These are phyloP conservation scores for Clarireedia homoeocarpa DNA, from an alignment of 2,329 filamentous ascomycete genomes.

Conservation along the genomic window DNA sequence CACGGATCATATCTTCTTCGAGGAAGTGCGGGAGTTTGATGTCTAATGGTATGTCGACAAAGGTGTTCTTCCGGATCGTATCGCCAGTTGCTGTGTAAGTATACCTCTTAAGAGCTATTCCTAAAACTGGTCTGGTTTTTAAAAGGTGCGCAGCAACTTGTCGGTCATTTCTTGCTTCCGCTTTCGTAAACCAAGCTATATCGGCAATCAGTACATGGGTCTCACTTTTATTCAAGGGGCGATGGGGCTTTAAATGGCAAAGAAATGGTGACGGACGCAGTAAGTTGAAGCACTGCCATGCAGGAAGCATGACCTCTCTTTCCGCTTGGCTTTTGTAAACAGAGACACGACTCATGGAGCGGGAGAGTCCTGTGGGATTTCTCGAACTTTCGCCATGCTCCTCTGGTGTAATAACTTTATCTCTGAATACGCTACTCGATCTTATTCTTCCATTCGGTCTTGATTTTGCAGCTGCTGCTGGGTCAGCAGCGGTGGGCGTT, in stretches of 20 bases:
- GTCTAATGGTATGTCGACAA: slow-evolving; percentile 85
- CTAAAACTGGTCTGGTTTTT: slow-evolving; percentile 73
- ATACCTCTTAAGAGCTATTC: slow-evolving; percentile 90
- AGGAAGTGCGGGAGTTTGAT: slow-evolving; percentile 83
- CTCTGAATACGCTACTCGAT: slow-evolving; percentile 49
- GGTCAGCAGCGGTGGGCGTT: slow-evolving; percentile 18
- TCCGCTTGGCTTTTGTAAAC: neutral
- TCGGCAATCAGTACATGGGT: slow-evolving; percentile 29
- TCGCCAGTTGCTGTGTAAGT: slow-evolving; percentile 62
- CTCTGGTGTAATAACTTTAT: slow-evolving; percentile 45
- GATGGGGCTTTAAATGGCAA: slow-evolving; percentile 15
- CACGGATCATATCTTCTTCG: slow-evolving; percentile 60
- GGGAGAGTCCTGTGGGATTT: neutral
- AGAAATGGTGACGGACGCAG: slow-evolving; percentile 57
- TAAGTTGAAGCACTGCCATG: slow-evolving; percentile 37
- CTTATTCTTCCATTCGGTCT: slow-evolving; percentile 17
- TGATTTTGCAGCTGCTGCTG: slow-evolving; percentile 14
- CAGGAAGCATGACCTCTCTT: neutral
- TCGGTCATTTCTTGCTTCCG: slow-evolving; percentile 55
- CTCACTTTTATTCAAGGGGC: slow-evolving; percentile 4
- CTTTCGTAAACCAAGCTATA: slow-evolving; percentile 77
- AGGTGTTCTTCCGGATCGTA: slow-evolving; percentile 67
- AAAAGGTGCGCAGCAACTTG: slow-evolving; percentile 88
- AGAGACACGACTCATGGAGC: neutral
- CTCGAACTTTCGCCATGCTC: neutral